These are phyloP conservation scores for Gillenia trifoliata DNA, from an alignment of 306 rosid species.

Conservation along the genomic window DNA sequence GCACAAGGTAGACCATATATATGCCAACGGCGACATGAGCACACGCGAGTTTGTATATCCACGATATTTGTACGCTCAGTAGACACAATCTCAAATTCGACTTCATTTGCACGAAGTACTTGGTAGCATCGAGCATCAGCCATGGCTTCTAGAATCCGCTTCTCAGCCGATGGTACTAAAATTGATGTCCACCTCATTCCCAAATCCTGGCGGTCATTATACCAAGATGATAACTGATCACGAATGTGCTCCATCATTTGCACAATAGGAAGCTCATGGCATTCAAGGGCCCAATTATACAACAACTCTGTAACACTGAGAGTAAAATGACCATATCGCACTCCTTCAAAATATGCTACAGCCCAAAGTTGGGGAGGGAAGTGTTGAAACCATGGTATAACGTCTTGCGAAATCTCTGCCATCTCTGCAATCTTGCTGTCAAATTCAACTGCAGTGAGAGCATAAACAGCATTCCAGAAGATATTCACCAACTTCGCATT, in stretches of 20 bases:
- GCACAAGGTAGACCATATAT: slow-evolving; percentile 96
- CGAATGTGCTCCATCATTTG: slow-evolving; percentile 98
- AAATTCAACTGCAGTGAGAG: slow-evolving; percentile 86
- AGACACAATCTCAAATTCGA: slow-evolving; percentile 95
- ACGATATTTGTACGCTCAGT: slow-evolving; percentile 96
- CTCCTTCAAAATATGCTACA: slow-evolving; percentile 91
- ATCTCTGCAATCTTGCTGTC: slow-evolving; percentile 86
- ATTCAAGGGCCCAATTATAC: slow-evolving; percentile 97
- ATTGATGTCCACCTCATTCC: slow-evolving; percentile 81
- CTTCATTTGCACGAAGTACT: slow-evolving; percentile 95
- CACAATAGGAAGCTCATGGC: slow-evolving; percentile 93
- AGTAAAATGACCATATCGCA: slow-evolving; percentile 86
- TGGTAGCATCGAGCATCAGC: slow-evolving; percentile 95
- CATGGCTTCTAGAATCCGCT: slow-evolving; percentile 76
- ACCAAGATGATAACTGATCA: slow-evolving; percentile 67
- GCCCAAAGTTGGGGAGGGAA: slow-evolving; percentile 98
- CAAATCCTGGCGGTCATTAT: slow-evolving; percentile 62
- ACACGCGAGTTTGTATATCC: slow-evolving; percentile 76
- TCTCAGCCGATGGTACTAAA: slow-evolving; percentile 95
- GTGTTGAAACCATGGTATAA: slow-evolving; percentile 71
- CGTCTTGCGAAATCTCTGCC: slow-evolving; percentile 86
- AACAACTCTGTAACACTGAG: slow-evolving; percentile 86
- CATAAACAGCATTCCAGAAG: slow-evolving; percentile 99
- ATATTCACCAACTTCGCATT: slow-evolving; percentile 90
- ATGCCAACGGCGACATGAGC: slow-evolving; percentile 98